Base-by-base conservation (phyloP, 2,329 filamentous ascomycete species). In the Aspergillus sp. region DNA sequence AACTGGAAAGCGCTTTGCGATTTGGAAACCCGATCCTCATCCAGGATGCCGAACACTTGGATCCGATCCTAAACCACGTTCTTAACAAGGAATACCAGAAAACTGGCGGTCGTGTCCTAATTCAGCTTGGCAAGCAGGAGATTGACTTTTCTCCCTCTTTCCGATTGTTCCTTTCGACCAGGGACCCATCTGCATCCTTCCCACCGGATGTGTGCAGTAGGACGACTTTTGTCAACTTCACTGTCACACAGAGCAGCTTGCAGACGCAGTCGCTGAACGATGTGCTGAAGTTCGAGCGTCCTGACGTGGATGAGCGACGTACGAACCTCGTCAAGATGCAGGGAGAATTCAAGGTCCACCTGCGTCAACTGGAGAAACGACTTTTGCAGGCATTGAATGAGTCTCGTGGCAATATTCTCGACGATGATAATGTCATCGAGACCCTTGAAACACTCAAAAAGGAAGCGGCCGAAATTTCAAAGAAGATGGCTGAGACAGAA, bases 41-140 rank as follows among this genome's bases (percentile, higher is more conserved):
- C 50, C 93, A 98, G 68, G 93, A 98, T 66, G 94, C 93, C 1
- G 94, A 98, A 70, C 87, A 98, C 65, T 74, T 98, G 48, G 93
- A 98, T 62, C 94, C 94, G 0, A 90, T 98, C 49, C 82, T 98
- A 59, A 98, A 97, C 63, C 93, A 98, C 60, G 91, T 98, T 47
- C 81, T 98, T 69, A 98, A 98, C 74, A 98, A 98, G 68, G 93
- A 98, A 64, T 98, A 98, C 68, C 94, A 98, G 70, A 94, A 90
- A 73, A 98, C 94, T 29, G 93, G 93, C 57, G 93, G 93, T 26
- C 91, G 93, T 78, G 91, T 97, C 41, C 82, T 98, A 45, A 98
- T 98, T 53, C 93, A 98, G 69, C 86, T 98, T 36, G 93, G 93
- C 61, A 96, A 93, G 70, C 94, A 98, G 69, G 90, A 98, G 70